Percentiles rank a stretch among this genome's conserved stretches.
These are phyloP conservation scores for Salix exigua DNA, from an alignment of 345 rosid species.

Conservation along the genomic window DNA sequence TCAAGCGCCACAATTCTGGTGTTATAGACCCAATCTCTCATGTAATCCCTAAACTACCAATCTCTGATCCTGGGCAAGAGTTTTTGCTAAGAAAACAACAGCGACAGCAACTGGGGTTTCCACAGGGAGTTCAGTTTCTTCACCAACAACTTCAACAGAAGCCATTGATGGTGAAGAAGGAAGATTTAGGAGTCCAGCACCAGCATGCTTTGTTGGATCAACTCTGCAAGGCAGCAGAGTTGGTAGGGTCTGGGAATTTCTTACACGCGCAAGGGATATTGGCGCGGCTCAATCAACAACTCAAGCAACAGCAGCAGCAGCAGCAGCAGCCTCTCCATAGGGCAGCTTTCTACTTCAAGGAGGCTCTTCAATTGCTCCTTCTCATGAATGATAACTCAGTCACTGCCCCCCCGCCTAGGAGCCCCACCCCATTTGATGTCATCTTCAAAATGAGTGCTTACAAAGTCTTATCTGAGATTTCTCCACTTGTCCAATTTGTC, in stretches of 20 bases:
- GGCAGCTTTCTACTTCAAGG: slow-evolving; percentile 60
- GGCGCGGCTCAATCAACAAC: slow-evolving; percentile 99
- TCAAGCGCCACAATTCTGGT: slow-evolving; percentile 41
- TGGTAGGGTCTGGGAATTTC: slow-evolving; percentile 53
- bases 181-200: slow-evolving; percentile 15
- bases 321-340: slow-evolving; percentile 37
- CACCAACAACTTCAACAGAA: slow-evolving; percentile 32
- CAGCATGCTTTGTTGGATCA: slow-evolving; percentile 41
- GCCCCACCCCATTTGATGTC: slow-evolving; percentile 39
- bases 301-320: slow-evolving; percentile 11
- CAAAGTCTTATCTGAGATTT: slow-evolving; percentile 48
- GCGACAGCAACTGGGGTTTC: slow-evolving; percentile 26
- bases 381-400: slow-evolving; percentile 32
- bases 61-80: slow-evolving; percentile 33
- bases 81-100: slow-evolving; percentile 29
- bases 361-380: slow-evolving; percentile 51
- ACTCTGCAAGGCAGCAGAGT: slow-evolving; percentile 53
- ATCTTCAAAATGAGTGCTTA: slow-evolving; percentile 55
- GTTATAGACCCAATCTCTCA: slow-evolving; percentile 28
- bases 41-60: slow-evolving; percentile 26
- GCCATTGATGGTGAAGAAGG: slow-evolving; percentile 29
- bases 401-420: slow-evolving; percentile 25
- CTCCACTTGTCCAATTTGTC: slow-evolving; percentile 48
- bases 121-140: slow-evolving; percentile 38
- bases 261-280: slow-evolving; percentile 99